Evolutionary conservation across 176 grass and related monocot genomes (phyloP), one percentile per base, ranked within the genome.

Genomic region (Hordeum marinum): DNA sequence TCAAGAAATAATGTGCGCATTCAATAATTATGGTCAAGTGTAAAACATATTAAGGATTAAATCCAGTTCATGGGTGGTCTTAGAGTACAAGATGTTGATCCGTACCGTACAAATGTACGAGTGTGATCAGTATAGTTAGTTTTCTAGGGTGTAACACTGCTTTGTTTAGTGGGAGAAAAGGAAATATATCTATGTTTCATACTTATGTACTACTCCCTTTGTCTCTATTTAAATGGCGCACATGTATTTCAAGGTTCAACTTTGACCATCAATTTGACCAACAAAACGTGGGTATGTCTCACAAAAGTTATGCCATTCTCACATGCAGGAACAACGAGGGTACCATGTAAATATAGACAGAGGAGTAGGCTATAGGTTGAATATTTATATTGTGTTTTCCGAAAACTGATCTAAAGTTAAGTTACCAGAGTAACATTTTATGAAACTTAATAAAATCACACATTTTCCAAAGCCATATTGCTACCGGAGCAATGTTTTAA

Each of bases 401-500:
- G 73, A 8, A 58, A 59, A 36, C 24, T 59, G 63, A 59, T 69
- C 18, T 42, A 41, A 65, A 78, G 46, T 41, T 85, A 66, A 78
- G 35, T 42, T 85, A 70, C 36, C 11, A 6, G 8, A 59, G 48
- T 72, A 29, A 9, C 35, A 82, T 20, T 82, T 73, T 73, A 21
- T 83, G 4, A 6, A 78, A 76, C 37, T 41, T 21, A 10, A 43
- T 24, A 58, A 39, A 32, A 20, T 50, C 50, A 23, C 9, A 62
- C 12, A 4, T 72, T 68, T 82, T 68, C 12, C 7, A 87, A 76
- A 82, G 76, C 71, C 4, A 24, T 82, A 24, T 61, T 77, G 61
- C 60, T 42, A 58, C 35, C 17, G 10, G 14, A 82, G 73, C 50
- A 76, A 57, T 69, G 54, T 8, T 80, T 60, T 27, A 76, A 58